Conservation (phyloP, 1,139 yeast species). For the Diutina pseudorugosa region DNA sequence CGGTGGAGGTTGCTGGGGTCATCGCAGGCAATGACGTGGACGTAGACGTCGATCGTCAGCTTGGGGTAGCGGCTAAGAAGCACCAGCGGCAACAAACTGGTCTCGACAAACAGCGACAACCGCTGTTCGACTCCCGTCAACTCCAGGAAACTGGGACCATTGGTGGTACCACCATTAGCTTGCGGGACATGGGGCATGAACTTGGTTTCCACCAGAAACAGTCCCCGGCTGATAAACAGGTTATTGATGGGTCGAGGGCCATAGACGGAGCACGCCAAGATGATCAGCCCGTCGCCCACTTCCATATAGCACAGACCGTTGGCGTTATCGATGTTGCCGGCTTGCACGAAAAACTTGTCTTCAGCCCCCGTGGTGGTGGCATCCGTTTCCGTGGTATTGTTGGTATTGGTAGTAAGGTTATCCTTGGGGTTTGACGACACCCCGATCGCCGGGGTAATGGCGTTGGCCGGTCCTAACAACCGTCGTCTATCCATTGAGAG, state of each 20-base stretch:
- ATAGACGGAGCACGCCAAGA: constrained; percentile 53
- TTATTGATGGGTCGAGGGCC: constrained; percentile 88
- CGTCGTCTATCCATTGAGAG: constrained; percentile 48
- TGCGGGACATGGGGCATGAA: constrained; percentile 38
- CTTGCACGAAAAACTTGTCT: constrained; percentile 5
- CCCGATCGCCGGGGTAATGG: constrained; percentile 32
- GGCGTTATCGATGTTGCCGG: constrained; percentile 43
- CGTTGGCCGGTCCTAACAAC: constrained; percentile 52
- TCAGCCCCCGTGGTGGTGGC: constrained; percentile 10
- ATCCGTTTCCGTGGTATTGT: constrained; percentile 6
- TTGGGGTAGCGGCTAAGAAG: constrained; percentile 73
- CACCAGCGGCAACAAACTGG: constrained; percentile 49
- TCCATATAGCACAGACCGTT: constrained; percentile 81
- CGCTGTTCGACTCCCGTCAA: constrained; percentile 38
- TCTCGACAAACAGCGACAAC: constrained; percentile 42
- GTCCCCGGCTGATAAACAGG: constrained; percentile 57
- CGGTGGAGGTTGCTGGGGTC: constrained; percentile 25
- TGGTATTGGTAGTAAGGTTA: neutral
- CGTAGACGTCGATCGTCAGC: constrained; percentile 70
- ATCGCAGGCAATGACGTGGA: constrained; percentile 49
- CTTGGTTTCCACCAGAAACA: constrained; percentile 56
- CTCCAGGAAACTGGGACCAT: constrained; percentile 22
- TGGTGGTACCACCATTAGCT: constrained; percentile 11
- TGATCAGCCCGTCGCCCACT: constrained; percentile 43
- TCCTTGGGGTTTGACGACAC: constrained; percentile 7